Base-by-base conservation (phyloP, 305 asterid genomes). In the Solanum chacoense region DNA sequence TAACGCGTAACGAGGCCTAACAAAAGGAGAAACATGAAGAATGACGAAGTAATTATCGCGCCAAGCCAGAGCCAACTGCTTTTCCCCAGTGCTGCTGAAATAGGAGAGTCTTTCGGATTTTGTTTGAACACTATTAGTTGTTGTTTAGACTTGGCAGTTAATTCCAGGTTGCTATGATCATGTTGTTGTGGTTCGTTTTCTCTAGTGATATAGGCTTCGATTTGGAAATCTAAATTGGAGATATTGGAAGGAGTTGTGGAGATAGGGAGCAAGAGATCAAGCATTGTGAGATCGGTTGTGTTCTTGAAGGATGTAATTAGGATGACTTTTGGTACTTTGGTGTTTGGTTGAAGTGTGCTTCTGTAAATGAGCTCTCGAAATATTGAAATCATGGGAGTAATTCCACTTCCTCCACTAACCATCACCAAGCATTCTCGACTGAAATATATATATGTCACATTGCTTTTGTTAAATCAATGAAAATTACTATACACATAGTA, bases 31-130 rank as follows among this genome's bases (percentile, higher is more conserved):
- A 92, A 95, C 83, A 92, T 29, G 77, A 90, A 1, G 71, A 95
- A 95, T 0, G 98, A 93, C 5, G 94, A 67, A 3, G 97, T 88
- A 83, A 93, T 92, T 35, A 94, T 93, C 22, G 94, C 95, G 7
- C 94, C 98, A n/a, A 95, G 95, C 95, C 94, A 95, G 7, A 94
- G 91, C 98, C 98, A 94, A 45, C 88, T 91, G 87, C 87, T 93
- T n/a, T 90, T 42, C 42, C 96, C 98, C 5, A 93, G 90, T 22
- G 90, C 91, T 11, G 93, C 89, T 50, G 93, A 86, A 59, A 94
- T 89, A 6, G 97, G 91, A 7, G 88, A 31, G 40, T 94, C 95
- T 38, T 85, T 77, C 29, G 85, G 91, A 71, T 88, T 89, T 36
- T 92, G 95, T 81, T 92, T 91, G 79, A 93, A 93, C 91, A 92